Base-by-base conservation (phyloP, 352 stramenopile genomes). In the Chrysophaeum taylorii region DNA sequence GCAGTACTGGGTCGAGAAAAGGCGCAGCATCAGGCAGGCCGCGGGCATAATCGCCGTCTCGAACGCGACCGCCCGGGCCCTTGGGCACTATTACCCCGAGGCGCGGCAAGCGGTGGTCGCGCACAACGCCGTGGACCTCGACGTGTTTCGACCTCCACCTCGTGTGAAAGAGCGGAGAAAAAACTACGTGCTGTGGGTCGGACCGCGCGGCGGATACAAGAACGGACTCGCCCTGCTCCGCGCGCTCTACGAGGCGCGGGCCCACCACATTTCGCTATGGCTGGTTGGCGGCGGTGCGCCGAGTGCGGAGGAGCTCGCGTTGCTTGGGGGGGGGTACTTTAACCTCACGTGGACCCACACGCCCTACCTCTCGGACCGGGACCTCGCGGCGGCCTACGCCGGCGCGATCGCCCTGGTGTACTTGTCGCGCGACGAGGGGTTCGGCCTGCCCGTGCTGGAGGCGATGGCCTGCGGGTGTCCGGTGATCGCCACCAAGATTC, bases 361-460 rank as follows among this genome's bases (percentile, higher is more conserved):
- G 31, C 31, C 33, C 1, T 25, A 23, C 1, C 57, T 66, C 7
- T 33, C 9, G 33, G 57, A 66, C n/a, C 33, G 27, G 7, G 57
- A 66, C 36, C 36, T 66, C 31, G 57, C 57, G 33, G 45, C 16
- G 25, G 29, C 68, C 25, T 80, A 80, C 42, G 33, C 29, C 21
- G 70, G 71, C 29, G 73, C 75, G 2, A 36, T 36, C 12, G 75
- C 64, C 16, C 66, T 78, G 27, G 45, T 77, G 2, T 77, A 80
- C 50, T 23, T 79, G 18, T 76, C 73, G 31, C 9, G 78, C 23
- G 53, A 68, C 37, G 76, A 81, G 50, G 76, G 76, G 14, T 81
- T 81, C 70, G 75, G 75, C 1, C 53, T 80, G 23, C 76, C 76
- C 9, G 71, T 81, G 25, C 64, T 74, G 37, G 74, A 81, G 52